Conservation (phyloP, 176 grass and related monocot genomes). For the Pontederia paniculata region DNA sequence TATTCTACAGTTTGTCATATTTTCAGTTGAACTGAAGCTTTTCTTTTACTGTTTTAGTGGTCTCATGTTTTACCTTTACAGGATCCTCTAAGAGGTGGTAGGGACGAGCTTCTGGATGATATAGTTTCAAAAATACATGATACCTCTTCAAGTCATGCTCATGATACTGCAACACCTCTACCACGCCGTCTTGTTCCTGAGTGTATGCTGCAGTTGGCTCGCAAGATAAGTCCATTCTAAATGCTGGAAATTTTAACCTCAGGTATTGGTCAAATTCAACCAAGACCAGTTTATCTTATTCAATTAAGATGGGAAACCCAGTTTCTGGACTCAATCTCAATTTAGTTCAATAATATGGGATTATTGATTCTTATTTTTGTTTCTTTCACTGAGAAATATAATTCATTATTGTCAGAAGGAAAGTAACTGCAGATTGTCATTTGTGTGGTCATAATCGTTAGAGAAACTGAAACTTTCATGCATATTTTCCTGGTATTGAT, state of each 20-base stretch:
- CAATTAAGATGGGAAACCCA: too few relatives aligned
- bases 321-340: too few relatives aligned
- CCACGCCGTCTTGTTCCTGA: constrained; percentile 86
- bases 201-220: constrained; percentile 67
- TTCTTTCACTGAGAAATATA: too few relatives aligned
- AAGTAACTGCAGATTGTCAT: too few relatives aligned
- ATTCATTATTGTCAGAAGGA: too few relatives aligned
- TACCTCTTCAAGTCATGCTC: constrained; percentile 21
- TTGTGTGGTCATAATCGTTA: too few relatives aligned
- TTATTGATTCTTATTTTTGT: too few relatives aligned
- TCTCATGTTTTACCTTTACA: constrained; percentile 16
- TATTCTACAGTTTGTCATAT: not conserved
- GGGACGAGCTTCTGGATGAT: constrained; percentile 68
- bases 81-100: constrained; percentile 94
- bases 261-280: too few relatives aligned
- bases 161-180: constrained; percentile 26
- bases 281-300: too few relatives aligned
- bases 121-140: constrained; percentile 42
- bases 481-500: too few relatives aligned
- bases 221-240: constrained; percentile 83
- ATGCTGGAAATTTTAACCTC: not conserved
- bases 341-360: too few relatives aligned
- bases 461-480: too few relatives aligned
- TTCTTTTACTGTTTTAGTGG: not conserved
- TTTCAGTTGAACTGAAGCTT: not conserved